These are phyloP conservation scores for Parafenestella ontariensis DNA, from an alignment of 2,329 filamentous ascomycete genomes.

Conservation along the genomic window DNA sequence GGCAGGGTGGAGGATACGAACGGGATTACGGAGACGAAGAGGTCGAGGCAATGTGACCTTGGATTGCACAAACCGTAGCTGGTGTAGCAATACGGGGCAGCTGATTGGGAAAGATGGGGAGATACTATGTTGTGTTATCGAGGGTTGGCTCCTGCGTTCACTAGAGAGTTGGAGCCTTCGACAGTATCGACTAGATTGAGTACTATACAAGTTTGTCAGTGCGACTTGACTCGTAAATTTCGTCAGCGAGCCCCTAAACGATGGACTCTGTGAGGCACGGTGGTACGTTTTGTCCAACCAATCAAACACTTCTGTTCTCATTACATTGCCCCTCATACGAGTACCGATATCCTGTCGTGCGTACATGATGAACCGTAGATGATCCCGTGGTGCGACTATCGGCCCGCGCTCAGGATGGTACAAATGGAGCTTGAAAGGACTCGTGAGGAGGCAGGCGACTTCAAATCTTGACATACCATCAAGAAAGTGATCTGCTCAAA, in stretches of 20 bases:
- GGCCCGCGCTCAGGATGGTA: neutral
- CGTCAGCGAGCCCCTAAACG: neutral
- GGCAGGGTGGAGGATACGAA: neutral
- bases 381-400: neutral
- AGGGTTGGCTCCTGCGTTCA: neutral
- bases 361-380: neutral
- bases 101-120: neutral
- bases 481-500: neutral
- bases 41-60: neutral
- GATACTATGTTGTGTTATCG: neutral
- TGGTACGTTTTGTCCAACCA: conserved; percentile 5
- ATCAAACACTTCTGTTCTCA: neutral
- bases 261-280: neutral
- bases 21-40: neutral
- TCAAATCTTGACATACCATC: neutral
- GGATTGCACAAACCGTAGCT: neutral
- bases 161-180: neutral
- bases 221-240: neutral
- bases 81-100: neutral
- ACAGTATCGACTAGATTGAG: neutral
- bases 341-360: conserved; percentile 5
- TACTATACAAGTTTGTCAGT: neutral
- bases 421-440: neutral
- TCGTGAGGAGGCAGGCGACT: neutral
- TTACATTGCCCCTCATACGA: neutral